Conservation (phyloP, 345 rosid genomes). For the Trapa bicornis region DNA sequence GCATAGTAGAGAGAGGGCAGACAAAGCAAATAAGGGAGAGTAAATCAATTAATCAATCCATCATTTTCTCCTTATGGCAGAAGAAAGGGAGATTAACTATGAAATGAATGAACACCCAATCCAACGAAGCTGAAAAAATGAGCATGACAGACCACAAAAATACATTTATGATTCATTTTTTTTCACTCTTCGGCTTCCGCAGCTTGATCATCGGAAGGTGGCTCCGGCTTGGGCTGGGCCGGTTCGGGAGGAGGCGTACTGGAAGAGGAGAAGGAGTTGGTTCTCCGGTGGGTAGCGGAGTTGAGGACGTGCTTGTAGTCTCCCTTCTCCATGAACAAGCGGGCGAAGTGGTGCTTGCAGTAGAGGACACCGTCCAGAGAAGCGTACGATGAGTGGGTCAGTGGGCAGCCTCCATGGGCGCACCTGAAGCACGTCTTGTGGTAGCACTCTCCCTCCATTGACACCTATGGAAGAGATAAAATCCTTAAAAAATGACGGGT, state of each 20-base stretch:
- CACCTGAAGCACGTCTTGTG: constrained; percentile 91
- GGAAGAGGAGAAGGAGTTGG: constrained; percentile 12
- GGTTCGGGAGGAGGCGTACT: constrained; percentile 29
- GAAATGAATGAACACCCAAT: background rate
- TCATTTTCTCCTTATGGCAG: no score
- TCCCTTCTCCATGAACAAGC: constrained; percentile 64
- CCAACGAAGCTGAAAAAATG: no score
- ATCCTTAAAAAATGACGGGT: background rate
- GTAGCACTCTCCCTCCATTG: constrained; percentile 69
- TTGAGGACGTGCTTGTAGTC: constrained; percentile 39
- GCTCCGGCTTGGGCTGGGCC: constrained; percentile 11
- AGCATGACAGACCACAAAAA: no score
- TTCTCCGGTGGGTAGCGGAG: constrained; percentile 26
- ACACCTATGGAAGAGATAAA: constrained; percentile 27
- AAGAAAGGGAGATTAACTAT: background rate
- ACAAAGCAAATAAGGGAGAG: background rate
- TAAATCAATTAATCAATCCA: background rate
- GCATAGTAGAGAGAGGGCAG: background rate
- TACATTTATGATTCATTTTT: no score
- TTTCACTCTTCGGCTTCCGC: background rate
- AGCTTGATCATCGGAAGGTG: background rate
- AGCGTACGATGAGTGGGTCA: constrained; percentile 68
- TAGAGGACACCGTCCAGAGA: constrained; percentile 65
- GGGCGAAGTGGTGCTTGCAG: constrained; percentile 85
- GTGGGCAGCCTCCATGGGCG: constrained; percentile 60